Evolutionary conservation across 169 alveolate species (phyloP).

Genomic region (Eimeria brunetti): DNA sequence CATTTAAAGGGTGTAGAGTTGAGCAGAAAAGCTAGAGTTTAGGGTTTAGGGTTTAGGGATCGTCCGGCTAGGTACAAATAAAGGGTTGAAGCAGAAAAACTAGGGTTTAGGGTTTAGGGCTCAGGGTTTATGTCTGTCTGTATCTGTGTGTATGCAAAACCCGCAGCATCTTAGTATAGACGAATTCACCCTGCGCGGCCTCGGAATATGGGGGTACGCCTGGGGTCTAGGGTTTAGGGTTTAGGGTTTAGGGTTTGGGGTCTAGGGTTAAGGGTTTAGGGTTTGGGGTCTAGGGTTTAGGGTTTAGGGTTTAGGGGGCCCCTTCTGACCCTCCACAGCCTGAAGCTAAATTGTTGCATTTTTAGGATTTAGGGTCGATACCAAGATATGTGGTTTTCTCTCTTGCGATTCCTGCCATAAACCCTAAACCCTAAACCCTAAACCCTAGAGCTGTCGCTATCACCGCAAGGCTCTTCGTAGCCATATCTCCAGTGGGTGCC

Average conservation of each 20-base stretch:
- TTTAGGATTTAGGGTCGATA: not conserved
- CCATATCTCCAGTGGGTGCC: not conserved
- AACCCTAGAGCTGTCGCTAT: not conserved
- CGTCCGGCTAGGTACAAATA: not conserved
- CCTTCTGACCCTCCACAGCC: not conserved
- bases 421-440: not conserved
- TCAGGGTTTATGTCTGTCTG: no score
- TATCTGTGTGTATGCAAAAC: no score
- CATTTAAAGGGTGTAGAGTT: no score
- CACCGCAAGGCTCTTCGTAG: not conserved
- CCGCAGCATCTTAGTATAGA: slow-evolving; percentile 26
- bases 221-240: no score
- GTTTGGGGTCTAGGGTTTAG: not conserved
- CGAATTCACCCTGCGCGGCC: slow-evolving; percentile 13
- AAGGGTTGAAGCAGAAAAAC: not conserved
- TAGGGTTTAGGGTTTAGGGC: slow-evolving; percentile 36
- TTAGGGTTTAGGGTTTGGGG: no score
- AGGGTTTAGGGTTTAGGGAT: slow-evolving; percentile 55
- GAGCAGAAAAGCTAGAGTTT: not conserved
- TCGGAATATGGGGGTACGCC: slow-evolving; percentile 43
- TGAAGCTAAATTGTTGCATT: not conserved
- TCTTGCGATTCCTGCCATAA: not conserved
- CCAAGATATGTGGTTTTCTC: not conserved
- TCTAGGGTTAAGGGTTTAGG: not conserved
- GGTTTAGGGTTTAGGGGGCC: not conserved